These are phyloP conservation scores for Mycena amicta DNA, from an alignment of 768 basidiomycete genomes.

Conservation along the genomic window DNA sequence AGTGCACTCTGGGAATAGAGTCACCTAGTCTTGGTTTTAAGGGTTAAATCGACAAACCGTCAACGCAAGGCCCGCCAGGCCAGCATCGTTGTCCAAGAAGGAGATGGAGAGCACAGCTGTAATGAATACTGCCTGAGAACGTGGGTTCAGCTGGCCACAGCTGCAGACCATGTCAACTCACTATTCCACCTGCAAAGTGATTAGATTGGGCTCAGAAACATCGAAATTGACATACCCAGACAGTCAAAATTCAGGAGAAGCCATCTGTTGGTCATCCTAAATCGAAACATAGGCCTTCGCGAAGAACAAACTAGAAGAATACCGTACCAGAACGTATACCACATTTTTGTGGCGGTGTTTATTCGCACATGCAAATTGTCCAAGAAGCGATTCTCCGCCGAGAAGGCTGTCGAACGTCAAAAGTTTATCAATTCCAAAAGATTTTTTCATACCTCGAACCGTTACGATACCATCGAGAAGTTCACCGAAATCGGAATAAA, in stretches of 20 bases:
- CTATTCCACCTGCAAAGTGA: background rate
- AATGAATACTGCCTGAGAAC: constrained; percentile 56
- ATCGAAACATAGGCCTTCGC: no score
- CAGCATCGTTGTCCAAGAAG: constrained; percentile 52
- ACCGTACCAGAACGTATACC: constrained; percentile 51
- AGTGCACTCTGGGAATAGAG: constrained; percentile 10
- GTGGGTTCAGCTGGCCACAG: background rate
- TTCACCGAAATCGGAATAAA: constrained; percentile 81
- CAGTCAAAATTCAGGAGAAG: constrained; percentile 81
- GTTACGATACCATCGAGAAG: constrained; percentile 87
- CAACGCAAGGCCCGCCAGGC: constrained; percentile 56
- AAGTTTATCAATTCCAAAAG: background rate
- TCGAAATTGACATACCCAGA: constrained; percentile 59
- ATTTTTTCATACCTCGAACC: constrained; percentile 47
- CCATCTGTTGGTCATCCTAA: constrained; percentile 84
- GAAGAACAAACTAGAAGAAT: background rate
- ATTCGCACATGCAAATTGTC: constrained; percentile 72
- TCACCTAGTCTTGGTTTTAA: no score
- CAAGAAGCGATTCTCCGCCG: constrained; percentile 76
- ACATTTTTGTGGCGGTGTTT: constrained; percentile 79
- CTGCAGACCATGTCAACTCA: background rate
- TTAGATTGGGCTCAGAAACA: background rate
- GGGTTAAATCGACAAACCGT: background rate
- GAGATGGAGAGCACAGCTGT: constrained; percentile 79
- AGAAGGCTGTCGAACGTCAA: constrained; percentile 58